phyloP scores from a whole-genome alignment of 176 grass and related monocot species.

The Carex myosuroides region DNA sequence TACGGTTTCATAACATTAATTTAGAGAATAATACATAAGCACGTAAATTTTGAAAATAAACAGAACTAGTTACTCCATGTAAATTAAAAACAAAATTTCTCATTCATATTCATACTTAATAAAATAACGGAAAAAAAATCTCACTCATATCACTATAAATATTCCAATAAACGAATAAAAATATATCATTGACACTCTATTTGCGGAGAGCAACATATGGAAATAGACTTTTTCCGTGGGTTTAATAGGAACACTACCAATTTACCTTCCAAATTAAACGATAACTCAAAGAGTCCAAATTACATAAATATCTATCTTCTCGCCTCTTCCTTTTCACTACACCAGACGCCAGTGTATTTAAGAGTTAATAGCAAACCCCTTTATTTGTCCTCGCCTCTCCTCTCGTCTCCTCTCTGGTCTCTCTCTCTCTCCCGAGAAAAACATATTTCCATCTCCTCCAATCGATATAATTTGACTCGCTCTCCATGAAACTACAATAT shows the following conservation, averaged over 20 bases:
- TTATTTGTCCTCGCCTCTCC: not conserved
- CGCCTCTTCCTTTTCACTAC: not conserved
- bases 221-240: not conserved
- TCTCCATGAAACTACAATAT: not conserved
- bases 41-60: too few relatives aligned
- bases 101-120: too few relatives aligned
- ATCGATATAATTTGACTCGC: not conserved
- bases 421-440: not conserved
- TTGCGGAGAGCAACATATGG: not conserved
- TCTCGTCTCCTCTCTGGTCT: not conserved
- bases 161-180: too few relatives aligned
- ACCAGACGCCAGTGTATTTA: not conserved
- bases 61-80: too few relatives aligned
- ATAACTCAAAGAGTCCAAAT: not conserved
- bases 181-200: too few relatives aligned
- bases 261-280: not conserved
- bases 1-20: too few relatives aligned
- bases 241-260: not conserved
- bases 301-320: conserved; percentile 2
- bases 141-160: too few relatives aligned
- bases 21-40: too few relatives aligned
- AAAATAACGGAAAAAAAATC: too few relatives aligned
- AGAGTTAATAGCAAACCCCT: conserved; percentile 5
- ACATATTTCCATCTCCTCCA: not conserved
- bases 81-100: too few relatives aligned